Conservation (phyloP, 257 asterid genomes). For the Solanum tarapatanum region DNA sequence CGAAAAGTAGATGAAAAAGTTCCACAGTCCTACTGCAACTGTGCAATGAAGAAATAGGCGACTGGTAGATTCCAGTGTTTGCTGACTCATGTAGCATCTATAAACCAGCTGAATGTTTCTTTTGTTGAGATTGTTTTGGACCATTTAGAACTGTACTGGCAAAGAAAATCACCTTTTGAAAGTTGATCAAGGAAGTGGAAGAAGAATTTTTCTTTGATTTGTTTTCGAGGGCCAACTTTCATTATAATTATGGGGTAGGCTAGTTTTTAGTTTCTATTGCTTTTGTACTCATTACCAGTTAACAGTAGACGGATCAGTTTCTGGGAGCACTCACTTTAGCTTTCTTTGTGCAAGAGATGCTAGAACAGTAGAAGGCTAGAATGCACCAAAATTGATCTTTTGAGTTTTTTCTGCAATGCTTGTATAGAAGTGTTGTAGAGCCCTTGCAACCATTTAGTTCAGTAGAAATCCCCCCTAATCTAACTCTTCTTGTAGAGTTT, state of each 20-base stretch:
- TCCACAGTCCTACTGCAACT: background rate
- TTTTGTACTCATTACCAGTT: background rate
- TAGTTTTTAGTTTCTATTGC: background rate
- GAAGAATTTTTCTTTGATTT: background rate
- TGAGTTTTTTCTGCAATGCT: background rate
- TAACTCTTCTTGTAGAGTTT: background rate
- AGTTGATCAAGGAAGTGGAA: background rate
- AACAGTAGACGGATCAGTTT: background rate
- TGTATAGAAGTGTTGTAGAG: background rate
- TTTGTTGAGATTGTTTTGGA: background rate
- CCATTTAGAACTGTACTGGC: background rate
- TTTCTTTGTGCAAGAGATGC: background rate
- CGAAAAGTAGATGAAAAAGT: background rate
- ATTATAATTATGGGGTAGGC: background rate
- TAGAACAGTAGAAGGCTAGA: background rate
- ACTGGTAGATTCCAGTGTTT: background rate
- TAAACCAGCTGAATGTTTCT: background rate
- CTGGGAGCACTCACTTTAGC: background rate
- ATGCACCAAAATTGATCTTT: background rate
- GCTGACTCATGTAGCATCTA: background rate
- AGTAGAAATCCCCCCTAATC: background rate
- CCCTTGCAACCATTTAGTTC: background rate
- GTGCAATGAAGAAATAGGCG: background rate
- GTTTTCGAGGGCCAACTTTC: background rate
- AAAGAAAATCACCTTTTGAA: background rate